Evolutionary conservation across 441 rosid genomes (phyloP), one percentile per base, ranked within the genome.

Genomic region (Euphorbia corollata): DNA sequence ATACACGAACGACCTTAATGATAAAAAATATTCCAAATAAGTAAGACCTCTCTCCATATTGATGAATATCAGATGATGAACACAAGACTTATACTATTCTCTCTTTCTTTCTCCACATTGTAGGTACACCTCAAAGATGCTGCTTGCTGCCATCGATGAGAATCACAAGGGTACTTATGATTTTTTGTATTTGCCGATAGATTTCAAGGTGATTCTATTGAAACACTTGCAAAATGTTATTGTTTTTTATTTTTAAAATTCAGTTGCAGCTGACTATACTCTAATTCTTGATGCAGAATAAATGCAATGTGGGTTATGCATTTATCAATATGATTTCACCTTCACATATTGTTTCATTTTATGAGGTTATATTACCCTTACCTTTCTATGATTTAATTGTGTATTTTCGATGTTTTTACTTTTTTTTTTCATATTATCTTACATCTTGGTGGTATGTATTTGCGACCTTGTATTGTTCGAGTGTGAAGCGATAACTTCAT

Each of bases 241-340:
- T 2, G 13, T 8, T 54, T 23, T n/a, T 43, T 12, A 34, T 32
- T 19, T 1, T 16, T 13, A 39, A 51, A 3, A 15, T 64, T 22
- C 6, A 50, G 24, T 20, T 68, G 63, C 65, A 63, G 65, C 30
- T 65, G 57, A 60, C 39, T 54, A 4, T 30, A 47, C 34, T 6
- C 19, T 55, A 0, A 16, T 62, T 72, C 53, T 73, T 20, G 39
- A 12, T 72, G 89, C 93, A 95, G 99, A 95, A 95, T 78, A 95
- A 95, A 73, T 95, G 99, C 87, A 95, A 95, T 64, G 99, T 95
- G 80, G 99, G 99, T 24, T 95, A 95, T 71, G 99, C 99, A 48
- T 95, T 95, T 79, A 95, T 95, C 73, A 95, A 95, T 74, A 95
- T 95, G 98, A 72, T 90, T 70, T 84, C 91, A 63, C 91, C 99